Evolutionary conservation across 1,284 basidiomycete species (phyloP).

Genomic region (Malassezia pachydermatis): DNA sequence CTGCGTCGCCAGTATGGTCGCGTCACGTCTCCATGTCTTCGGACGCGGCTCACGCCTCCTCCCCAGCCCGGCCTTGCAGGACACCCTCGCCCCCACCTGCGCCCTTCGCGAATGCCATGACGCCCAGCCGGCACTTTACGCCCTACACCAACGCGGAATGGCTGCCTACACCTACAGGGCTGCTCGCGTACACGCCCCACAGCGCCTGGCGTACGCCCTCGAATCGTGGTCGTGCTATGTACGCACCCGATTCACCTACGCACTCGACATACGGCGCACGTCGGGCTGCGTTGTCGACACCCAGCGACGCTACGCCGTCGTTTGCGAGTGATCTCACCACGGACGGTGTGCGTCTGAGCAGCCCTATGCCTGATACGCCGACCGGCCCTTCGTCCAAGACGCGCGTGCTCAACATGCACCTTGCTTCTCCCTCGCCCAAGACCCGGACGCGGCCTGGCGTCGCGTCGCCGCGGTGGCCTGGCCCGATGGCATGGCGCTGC

Average conservation of each 20-base stretch:
- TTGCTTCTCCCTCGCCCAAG: neutral
- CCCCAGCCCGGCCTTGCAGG: constrained; percentile 1
- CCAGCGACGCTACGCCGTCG: neutral
- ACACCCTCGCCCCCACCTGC: constrained; percentile 15
- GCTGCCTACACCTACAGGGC: constrained; percentile 11
- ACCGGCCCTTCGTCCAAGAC: neutral
- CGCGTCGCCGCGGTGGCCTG: no score
- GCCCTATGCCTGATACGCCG: constrained; percentile 8
- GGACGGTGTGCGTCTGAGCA: constrained; percentile 2
- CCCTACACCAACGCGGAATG: constrained; percentile 2
- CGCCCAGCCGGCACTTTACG: constrained; percentile 15
- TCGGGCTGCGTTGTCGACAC: neutral
- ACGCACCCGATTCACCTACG: constrained; percentile 12
- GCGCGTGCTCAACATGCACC: constrained; percentile 1
- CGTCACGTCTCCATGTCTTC: neutral
- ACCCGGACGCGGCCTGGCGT: no score
- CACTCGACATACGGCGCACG: constrained; percentile 5
- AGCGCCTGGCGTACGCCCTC: constrained; percentile 1
- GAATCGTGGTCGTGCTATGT: constrained; percentile 1
- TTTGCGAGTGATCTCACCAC: constrained; percentile 1
- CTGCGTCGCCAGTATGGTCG: neutral
- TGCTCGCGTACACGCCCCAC: constrained; percentile 11
- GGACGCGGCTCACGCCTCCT: neutral
- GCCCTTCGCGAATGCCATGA: constrained; percentile 6
- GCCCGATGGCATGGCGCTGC: constrained; percentile 4